phyloP scores from a whole-genome alignment of 768 basidiomycete species.

The Infundibulicybe gibba region DNA sequence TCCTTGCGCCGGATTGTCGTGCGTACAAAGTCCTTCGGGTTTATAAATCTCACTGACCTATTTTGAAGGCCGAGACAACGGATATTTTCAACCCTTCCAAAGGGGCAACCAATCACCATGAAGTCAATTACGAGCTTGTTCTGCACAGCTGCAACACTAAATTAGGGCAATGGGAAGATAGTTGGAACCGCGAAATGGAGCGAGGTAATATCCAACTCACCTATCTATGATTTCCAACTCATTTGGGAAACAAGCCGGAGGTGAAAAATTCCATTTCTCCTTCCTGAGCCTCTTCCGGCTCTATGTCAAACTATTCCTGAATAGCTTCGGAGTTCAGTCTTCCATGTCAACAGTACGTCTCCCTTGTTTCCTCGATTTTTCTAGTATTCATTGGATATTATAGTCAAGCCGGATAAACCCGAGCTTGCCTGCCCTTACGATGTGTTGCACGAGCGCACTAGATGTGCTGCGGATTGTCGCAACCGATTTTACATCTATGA shows the following conservation, averaged over 20 bases:
- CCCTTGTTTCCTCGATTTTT: conserved; percentile 1
- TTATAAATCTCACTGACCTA: conserved; percentile 1
- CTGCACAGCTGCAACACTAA: conserved; percentile 71
- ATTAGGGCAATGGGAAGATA: conserved; percentile 67
- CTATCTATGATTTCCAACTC: conserved; percentile 3
- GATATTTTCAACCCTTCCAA: conserved; percentile 64
- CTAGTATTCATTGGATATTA: conserved; percentile 5
- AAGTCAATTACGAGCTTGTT: conserved; percentile 72
- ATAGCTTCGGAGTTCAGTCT: conserved; percentile 77
- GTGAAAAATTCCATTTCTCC: conserved; percentile 72
- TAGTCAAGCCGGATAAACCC: conserved; percentile 57
- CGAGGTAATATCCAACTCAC: conserved; percentile 40
- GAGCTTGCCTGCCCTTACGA: conserved; percentile 63
- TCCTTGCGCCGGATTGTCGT: conserved; percentile 79
- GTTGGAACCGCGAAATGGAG: conserved; percentile 72
- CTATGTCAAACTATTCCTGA: conserved; percentile 77
- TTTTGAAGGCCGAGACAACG: conserved; percentile 66
- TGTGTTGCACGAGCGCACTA: conserved; percentile 73
- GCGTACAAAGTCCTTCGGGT: conserved; percentile 21
- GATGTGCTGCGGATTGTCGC: conserved; percentile 69
- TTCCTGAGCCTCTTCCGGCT: conserved; percentile 75
- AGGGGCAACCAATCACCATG: conserved; percentile 42
- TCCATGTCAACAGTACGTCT: conserved; percentile 51
- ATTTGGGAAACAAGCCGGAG: conserved; percentile 45
- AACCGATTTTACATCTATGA: conserved; percentile 68